Base-by-base conservation (phyloP, 169 alveolate species). In the Plasmodium inui region DNA sequence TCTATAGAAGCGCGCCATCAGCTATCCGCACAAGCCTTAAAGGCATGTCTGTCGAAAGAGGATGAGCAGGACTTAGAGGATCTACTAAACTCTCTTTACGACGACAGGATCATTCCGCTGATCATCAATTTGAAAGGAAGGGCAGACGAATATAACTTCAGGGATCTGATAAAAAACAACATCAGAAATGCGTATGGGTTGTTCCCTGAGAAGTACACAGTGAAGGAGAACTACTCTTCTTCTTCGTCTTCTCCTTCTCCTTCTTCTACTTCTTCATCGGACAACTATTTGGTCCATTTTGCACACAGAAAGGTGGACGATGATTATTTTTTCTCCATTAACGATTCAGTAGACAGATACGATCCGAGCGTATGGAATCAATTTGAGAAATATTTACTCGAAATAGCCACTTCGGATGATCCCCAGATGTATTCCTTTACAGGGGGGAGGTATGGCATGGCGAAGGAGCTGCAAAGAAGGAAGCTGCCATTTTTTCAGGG, bases 401-500 rank as follows among this genome's bases (percentile, higher is more conserved):
- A 96, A 72, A 94, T 94, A 57, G 94, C 95, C 30, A 84, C 88
- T 32, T 83, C 93, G 44, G 95, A 93, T 7, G 96, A 94, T 83
- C 85, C 92, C 26, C 84, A 32, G n/a, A 37, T 92, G 80, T 93
- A 94, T 71, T 85, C 93, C 1, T 96, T 96, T 92, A 95, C 97
- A 1, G 97, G 97, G 5, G 95, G 97, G 57, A 97, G 97, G 37
- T 97, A 97, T 93, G 98, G 98, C 46, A 94, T 96, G 96, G 96
- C 97, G 53, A 95, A 95, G 93, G 95, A 90, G 37, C 82, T 97
- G 80, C 92, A 94, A 72, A 71, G 91, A 82, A 88, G 94, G 92
- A 94, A 95, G 71, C 85, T 97, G 10, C 96, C 96, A 1, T 97
- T 97, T 92, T 88, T 97, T 61, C 83, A 86, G 70, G 96, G 96